Evolutionary conservation across 2,329 filamentous ascomycete genomes (phyloP).

Genomic region (Exophiala xenobiotica): DNA sequence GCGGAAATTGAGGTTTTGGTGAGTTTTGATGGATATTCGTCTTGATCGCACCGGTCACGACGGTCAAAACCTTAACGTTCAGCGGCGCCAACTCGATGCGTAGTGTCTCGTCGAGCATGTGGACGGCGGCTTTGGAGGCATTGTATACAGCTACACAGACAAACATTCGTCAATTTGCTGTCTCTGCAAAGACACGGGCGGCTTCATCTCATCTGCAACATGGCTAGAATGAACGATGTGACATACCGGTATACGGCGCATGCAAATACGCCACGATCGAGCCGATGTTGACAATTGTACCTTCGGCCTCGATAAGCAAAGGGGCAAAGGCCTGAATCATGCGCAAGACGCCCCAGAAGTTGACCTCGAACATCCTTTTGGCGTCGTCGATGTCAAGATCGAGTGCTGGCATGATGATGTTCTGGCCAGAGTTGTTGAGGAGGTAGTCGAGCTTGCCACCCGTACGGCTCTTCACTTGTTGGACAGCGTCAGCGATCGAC

Average conservation of each 20-base stretch:
- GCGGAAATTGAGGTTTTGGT: neutral
- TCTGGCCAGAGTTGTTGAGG: slow-evolving; percentile 23
- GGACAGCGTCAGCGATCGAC: slow-evolving; percentile 7
- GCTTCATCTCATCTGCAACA: neutral
- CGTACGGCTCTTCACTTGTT: neutral
- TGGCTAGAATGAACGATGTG: neutral
- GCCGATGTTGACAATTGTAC: slow-evolving; percentile 16
- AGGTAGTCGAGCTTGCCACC: slow-evolving; percentile 21
- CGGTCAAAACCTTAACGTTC: slow-evolving; percentile 51
- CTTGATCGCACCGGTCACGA: slow-evolving; percentile 60
- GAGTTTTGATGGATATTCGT: slow-evolving; percentile 50
- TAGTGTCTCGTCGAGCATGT: slow-evolving; percentile 57
- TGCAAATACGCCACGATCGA: slow-evolving; percentile 37
- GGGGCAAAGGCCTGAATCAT: slow-evolving; percentile 38
- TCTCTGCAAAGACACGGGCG: slow-evolving; percentile 6
- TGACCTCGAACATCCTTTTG: slow-evolving; percentile 36
- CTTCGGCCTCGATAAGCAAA: slow-evolving; percentile 22
- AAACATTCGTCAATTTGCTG: too few relatives aligned
- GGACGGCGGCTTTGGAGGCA: slow-evolving; percentile 59
- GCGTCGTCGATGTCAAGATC: slow-evolving; percentile 34
- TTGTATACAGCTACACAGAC: slow-evolving; percentile 45
- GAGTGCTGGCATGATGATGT: slow-evolving; percentile 30
- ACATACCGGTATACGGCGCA: slow-evolving; percentile 32
- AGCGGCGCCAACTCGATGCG: slow-evolving; percentile 43
- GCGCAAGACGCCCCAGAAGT: slow-evolving; percentile 35